Evolutionary conservation across 2,329 filamentous ascomycete species (phyloP).

Genomic region (Pseudocercospora eumusae): DNA sequence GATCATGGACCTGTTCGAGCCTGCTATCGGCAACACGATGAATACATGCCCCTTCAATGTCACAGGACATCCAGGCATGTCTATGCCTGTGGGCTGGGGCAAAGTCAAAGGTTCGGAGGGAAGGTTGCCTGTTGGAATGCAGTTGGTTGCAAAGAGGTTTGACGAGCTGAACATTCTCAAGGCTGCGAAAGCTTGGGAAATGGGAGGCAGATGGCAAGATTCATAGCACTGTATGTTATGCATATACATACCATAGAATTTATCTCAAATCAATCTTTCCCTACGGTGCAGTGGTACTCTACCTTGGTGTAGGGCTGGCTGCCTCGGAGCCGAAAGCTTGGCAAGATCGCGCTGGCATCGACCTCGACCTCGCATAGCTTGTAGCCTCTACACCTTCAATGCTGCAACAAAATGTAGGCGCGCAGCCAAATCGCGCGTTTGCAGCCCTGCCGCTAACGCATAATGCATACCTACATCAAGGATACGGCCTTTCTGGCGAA

Average conservation of each 20-base stretch:
- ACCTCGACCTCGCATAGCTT: neutral
- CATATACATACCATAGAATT: neutral
- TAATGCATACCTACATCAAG: neutral
- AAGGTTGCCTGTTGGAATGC: conserved; percentile 42
- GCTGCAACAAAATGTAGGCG: conserved; percentile 1
- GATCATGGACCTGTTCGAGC: conserved; percentile 45
- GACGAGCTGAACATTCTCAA: conserved; percentile 40
- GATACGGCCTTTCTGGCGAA: neutral
- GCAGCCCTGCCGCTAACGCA: neutral
- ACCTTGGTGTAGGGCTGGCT: too few species aligned
- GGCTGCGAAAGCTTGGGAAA: conserved; percentile 42
- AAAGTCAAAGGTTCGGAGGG: conserved; percentile 30
- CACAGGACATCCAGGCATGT: conserved; percentile 54
- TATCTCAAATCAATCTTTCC: too few species aligned
- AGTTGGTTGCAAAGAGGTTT: conserved; percentile 41
- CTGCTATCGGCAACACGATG: conserved; percentile 49
- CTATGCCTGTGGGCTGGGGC: conserved; percentile 48
- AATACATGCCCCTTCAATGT: conserved; percentile 53
- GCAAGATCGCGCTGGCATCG: neutral
- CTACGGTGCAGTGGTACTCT: too few species aligned
- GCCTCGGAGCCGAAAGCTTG: neutral
- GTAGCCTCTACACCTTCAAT: neutral
- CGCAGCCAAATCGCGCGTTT: neutral
- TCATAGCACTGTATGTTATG: conserved; percentile 3
- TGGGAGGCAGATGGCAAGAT: conserved; percentile 34